Evolutionary conservation across 106 monocot genomes (phyloP), one percentile per base, ranked within the genome.

Genomic region (Narthecium ossifragum): DNA sequence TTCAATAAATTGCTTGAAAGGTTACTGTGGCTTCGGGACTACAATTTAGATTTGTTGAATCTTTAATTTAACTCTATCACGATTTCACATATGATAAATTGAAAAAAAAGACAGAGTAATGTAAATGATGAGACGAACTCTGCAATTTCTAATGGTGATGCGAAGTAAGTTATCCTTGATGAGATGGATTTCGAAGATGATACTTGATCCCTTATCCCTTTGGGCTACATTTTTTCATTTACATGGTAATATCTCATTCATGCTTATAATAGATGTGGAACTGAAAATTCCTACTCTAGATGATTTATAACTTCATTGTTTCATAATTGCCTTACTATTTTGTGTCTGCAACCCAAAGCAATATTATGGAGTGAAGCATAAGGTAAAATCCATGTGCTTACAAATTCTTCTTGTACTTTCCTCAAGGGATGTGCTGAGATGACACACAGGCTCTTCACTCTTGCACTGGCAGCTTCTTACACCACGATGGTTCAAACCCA

Each of bases 121-220:
- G 56, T 34, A 36, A 12, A 32, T 72, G 67, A 58, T 27, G 76
- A 61, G 31, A 52, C 28, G 27, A 20, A 28, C 33, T 50, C 34
- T 22, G 5, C 50, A 50, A 28, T 55, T 61, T 60, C 55, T 3
- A 72, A 62, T 62, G 51, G 45, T 52, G 57, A 67, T 24, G 64
- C 74, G 27, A 83, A 75, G 53, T 83, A 83, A 67, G 70, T 75
- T n/a, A 74, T 78, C 36, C 38, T 85, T 54, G 83, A 84, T 75
- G 85, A 80, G 37, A 30, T 46, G 26, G 80, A 81, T 27, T 26
- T 55, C 28, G 52, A 64, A 30, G 70, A 64, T 43, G 38, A 43
- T 20, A 8, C 22, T 36, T 75, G 56, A 75, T 46, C n/a, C n/a
- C n/a, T n/a, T n/a, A n/a, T n/a, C n/a, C n/a, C 24, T 38, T 56